A percentile compares a stretch with the other conserved stretches of the same genome.
Conservation (phyloP, 2,329 filamentous ascomycete species). For the Cadophora malorum region DNA sequence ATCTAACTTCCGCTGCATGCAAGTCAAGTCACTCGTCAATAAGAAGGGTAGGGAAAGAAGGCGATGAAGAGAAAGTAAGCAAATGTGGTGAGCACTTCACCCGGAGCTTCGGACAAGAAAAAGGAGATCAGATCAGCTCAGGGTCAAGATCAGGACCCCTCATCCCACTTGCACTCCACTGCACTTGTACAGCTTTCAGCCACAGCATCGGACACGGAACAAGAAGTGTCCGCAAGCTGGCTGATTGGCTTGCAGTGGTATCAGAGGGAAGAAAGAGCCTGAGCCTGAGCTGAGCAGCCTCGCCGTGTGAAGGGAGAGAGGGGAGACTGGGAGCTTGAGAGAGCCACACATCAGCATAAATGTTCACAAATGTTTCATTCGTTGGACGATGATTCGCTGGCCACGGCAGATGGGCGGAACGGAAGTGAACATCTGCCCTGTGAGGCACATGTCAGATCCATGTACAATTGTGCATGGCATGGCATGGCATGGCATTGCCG, state of each 20-base stretch:
- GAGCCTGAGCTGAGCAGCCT: too few species aligned
- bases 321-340: not conserved
- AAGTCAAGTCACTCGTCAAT: not conserved
- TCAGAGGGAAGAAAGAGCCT: not conserved
- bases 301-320: too few species aligned
- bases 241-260: not conserved
- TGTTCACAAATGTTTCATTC: conserved; percentile 8
- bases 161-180: conserved; percentile 1
- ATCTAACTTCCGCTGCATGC: not conserved
- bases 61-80: conserved; percentile 1
- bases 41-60: not conserved
- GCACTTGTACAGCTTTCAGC: not conserved
- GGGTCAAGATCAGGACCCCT: conserved; percentile 1
- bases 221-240: not conserved
- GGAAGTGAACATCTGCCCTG: not conserved
- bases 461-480: not conserved
- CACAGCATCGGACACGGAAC: conserved; percentile 5
- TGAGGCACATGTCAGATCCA: not conserved
- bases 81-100: not conserved
- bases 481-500: too few species aligned
- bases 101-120: conserved; percentile 19
- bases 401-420: conserved; percentile 14
- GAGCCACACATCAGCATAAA: not conserved
- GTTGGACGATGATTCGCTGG: not conserved
- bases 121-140: not conserved